Percentiles rank a stretch among this genome's conserved stretches.
phyloP scores from a whole-genome alignment of 257 asterid genomes.

The Catharanthus roseus region DNA sequence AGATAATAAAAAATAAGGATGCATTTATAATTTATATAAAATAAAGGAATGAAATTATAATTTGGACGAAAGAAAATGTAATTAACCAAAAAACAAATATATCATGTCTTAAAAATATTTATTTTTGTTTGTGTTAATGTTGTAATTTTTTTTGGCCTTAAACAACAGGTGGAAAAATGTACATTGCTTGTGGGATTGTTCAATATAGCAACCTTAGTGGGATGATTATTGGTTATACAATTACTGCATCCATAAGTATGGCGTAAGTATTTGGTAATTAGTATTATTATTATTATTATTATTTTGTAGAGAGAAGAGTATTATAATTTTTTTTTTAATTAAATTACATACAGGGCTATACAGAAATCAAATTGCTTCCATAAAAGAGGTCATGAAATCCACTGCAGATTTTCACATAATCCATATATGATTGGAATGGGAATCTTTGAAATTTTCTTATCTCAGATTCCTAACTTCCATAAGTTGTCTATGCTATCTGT shows the following conservation, averaged over 20 bases:
- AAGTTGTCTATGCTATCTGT: slow-evolving; percentile 48
- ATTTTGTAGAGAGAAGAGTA: too few relatives aligned
- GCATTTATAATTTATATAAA: too few relatives aligned
- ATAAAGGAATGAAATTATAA: too few relatives aligned
- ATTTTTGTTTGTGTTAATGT: background rate
- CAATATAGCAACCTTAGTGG: slow-evolving; percentile 59
- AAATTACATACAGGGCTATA: slow-evolving; percentile 63
- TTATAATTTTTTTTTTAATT: too few relatives aligned
- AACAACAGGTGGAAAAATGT: slow-evolving; percentile 48
- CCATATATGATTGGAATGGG: slow-evolving; percentile 61
- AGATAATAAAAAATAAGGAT: too few relatives aligned
- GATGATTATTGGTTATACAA: slow-evolving; percentile 57
- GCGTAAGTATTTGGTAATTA: slow-evolving; percentile 44
- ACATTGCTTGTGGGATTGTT: slow-evolving; percentile 48
- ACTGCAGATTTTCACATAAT: slow-evolving; percentile 37
- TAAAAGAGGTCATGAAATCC: slow-evolving; percentile 36
- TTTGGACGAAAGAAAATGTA: too few relatives aligned
- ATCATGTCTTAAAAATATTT: too few relatives aligned
- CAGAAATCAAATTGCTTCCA: slow-evolving; percentile 59
- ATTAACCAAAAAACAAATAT: too few relatives aligned
- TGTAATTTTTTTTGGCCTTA: background rate
- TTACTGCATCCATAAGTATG: slow-evolving; percentile 70
- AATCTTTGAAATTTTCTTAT: slow-evolving; percentile 45
- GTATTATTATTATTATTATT: too few relatives aligned
- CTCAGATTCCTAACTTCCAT: slow-evolving; percentile 66